Percentiles rank a stretch among this genome's conserved stretches.
Conservation (phyloP, 2,329 filamentous ascomycete species). For the Neocucurbitaria cava region DNA sequence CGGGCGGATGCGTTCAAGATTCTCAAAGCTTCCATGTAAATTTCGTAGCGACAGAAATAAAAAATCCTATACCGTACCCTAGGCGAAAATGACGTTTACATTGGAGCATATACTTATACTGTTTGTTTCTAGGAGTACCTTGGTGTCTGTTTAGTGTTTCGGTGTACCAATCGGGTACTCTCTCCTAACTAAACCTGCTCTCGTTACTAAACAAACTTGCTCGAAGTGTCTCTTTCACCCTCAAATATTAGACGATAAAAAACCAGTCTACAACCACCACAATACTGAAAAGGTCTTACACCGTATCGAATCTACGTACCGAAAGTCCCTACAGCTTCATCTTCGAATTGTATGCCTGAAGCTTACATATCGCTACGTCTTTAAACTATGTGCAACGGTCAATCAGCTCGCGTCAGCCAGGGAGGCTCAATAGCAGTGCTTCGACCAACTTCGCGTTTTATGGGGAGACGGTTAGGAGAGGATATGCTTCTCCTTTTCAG, state of each 20-base stretch:
- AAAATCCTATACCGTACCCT: no score
- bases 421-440: slow-evolving; percentile 48
- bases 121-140: slow-evolving; percentile 23
- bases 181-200: no score
- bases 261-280: not conserved
- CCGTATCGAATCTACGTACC: not conserved
- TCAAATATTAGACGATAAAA: slow-evolving; percentile 16
- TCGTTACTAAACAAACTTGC: no score
- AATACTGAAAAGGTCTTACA: not conserved
- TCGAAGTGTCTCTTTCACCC: slow-evolving; percentile 44
- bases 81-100: no score
- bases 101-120: no score
- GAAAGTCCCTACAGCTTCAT: not conserved
- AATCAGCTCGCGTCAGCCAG: slow-evolving; percentile 37
- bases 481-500: slow-evolving; percentile 39
- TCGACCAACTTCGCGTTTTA: slow-evolving; percentile 19
- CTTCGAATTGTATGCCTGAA: not conserved
- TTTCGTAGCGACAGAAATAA: not conserved
- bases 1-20: slow-evolving; percentile 48
- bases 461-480: slow-evolving; percentile 13
- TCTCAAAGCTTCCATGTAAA: slow-evolving; percentile 45
- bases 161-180: slow-evolving; percentile 39
- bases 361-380: not conserved
- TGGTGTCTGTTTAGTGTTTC: slow-evolving; percentile 20
- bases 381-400: slow-evolving; percentile 39